phyloP scores from a whole-genome alignment of 1,284 basidiomycete genomes.

The Cutaneotrichosporon cyanovorans region DNA sequence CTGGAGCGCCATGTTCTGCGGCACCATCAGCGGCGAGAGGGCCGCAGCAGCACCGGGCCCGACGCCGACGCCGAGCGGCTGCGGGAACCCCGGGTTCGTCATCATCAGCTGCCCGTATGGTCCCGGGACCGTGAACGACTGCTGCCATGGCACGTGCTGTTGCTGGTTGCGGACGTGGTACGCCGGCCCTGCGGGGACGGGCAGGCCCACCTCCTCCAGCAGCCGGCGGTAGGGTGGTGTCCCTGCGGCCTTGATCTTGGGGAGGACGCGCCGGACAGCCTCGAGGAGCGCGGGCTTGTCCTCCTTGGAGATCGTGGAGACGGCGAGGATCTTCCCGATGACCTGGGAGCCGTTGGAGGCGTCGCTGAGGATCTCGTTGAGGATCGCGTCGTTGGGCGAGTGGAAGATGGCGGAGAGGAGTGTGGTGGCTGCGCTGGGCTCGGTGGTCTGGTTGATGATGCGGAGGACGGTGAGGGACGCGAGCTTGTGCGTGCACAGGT shows the following conservation, averaged over 20 bases:
- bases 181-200: constrained; percentile 53
- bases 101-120: constrained; percentile 17
- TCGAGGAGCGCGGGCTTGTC: constrained; percentile 67
- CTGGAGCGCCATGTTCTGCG: constrained; percentile 35
- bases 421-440: constrained; percentile 66
- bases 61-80: constrained; percentile 18
- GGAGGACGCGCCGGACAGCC: constrained; percentile 78
- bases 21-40: constrained; percentile 34
- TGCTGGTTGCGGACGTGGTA: constrained; percentile 13
- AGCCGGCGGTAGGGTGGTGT: constrained; percentile 88
- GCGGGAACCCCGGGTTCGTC: constrained; percentile 23
- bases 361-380: constrained; percentile 87
- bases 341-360: constrained; percentile 93
- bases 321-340: constrained; percentile 85
- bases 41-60: no score
- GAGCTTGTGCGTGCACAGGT: constrained; percentile 95
- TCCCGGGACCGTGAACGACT: constrained; percentile 7
- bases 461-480: constrained; percentile 88
- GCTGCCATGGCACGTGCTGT: constrained; percentile 16
- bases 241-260: constrained; percentile 76
- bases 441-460: constrained; percentile 85
- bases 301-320: constrained; percentile 65
- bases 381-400: constrained; percentile 73
- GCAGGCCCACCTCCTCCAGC: constrained; percentile 87
- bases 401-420: constrained; percentile 75